Evolutionary conservation across 1,284 basidiomycete genomes (phyloP).

Genomic region (Rhodotorula sp.): DNA sequence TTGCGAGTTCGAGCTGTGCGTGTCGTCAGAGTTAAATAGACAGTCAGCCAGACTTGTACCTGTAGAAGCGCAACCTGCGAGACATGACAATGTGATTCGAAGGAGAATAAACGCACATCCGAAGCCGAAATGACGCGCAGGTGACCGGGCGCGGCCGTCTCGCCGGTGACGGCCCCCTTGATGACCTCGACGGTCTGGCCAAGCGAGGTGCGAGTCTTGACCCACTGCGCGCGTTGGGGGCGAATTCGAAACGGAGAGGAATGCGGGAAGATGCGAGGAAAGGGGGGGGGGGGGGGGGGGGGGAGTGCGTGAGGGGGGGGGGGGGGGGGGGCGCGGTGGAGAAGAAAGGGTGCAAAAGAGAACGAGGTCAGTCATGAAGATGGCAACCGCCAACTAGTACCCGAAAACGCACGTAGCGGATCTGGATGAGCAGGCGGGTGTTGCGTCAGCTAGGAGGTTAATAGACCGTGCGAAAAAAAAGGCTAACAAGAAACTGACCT

Average conservation of each 20-base stretch:
- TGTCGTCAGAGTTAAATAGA: no score
- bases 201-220: slow-evolving; percentile 56
- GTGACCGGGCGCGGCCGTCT: slow-evolving; percentile 62
- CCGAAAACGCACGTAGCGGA: slow-evolving; percentile 61
- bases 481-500: slow-evolving; percentile 48
- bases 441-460: no score
- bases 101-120: slow-evolving; percentile 9
- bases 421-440: slow-evolving; percentile 45
- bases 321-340: neutral
- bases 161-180: slow-evolving; percentile 59
- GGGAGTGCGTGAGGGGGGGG: no score
- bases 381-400: no score
- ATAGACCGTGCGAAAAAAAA: no score
- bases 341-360: neutral
- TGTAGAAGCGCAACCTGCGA: no score
- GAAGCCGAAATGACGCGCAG: slow-evolving; percentile 58
- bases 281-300: no score
- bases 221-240: slow-evolving; percentile 52
- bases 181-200: slow-evolving; percentile 58
- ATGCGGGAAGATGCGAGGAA: neutral
- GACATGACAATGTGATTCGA: no score
- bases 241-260: no score
- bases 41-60: no score
- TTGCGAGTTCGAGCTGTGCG: slow-evolving; percentile 1
- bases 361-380: neutral